A percentile compares a stretch with the other conserved stretches of the same genome.
Evolutionary conservation across 495 filamentous ascomycete genomes (phyloP).

Genomic region (Aspergillus wentii): DNA sequence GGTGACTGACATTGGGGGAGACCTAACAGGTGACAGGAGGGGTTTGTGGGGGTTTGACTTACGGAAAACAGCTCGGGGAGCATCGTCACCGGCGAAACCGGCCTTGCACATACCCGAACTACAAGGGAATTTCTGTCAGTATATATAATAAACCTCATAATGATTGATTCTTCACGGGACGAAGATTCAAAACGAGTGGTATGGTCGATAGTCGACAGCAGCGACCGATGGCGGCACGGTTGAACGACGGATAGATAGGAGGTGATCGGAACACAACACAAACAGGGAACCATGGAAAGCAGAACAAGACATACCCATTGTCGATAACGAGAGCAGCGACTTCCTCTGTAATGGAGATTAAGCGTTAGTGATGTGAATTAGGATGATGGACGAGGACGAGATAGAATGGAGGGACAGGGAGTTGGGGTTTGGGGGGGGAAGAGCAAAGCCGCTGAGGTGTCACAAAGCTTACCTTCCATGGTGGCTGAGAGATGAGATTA

Average conservation of each 20-base stretch:
- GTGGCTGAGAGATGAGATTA: conserved; percentile 40
- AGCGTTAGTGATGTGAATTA: conserved; percentile 46
- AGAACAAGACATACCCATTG: conserved; percentile 85
- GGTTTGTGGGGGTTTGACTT: conserved; percentile 54
- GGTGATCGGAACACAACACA: conserved; percentile 4
- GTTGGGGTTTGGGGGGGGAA: conserved; percentile 13
- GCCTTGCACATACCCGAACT: conserved; percentile 99
- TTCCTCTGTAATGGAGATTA: conserved; percentile 70
- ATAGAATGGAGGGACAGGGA: conserved; percentile 6
- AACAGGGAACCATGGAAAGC: conserved; percentile 17
- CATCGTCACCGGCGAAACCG: conserved; percentile 99
- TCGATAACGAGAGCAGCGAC: conserved; percentile 99
- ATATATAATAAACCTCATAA: too few relatives aligned
- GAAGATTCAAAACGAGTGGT: too few relatives aligned
- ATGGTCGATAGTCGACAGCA: too few relatives aligned
- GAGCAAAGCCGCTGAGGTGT: conserved; percentile 33
- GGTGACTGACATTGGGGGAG: conserved; percentile 10
- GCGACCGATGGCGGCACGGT: conserved; percentile 21
- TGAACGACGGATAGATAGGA: conserved; percentile 12
- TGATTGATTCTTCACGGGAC: not conserved
- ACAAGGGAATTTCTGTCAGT: conserved; percentile 19
- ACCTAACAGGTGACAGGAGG: conserved; percentile 8
- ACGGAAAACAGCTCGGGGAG: conserved; percentile 99
- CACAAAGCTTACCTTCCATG: conserved; percentile 73
- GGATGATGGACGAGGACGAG: conserved; percentile 10